These are phyloP conservation scores for Saprolegnia parasitica DNA, from an alignment of 352 stramenopile genomes.

Conservation along the genomic window DNA sequence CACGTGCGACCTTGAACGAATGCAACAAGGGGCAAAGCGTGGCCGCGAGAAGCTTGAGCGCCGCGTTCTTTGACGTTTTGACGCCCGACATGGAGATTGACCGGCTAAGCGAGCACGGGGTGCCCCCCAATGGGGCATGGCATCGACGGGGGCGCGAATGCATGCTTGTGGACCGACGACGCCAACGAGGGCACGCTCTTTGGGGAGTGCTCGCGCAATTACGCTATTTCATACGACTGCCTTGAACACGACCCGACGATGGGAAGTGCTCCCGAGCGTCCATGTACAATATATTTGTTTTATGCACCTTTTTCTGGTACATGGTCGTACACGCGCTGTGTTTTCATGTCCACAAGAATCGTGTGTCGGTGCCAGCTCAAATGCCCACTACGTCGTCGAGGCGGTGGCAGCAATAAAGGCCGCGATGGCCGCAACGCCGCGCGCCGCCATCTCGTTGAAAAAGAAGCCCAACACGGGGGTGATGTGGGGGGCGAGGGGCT, in stretches of 20 bases:
- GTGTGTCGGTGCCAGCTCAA: too few species aligned
- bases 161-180: conserved; percentile 83
- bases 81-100: conserved; percentile 64
- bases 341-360: too few species aligned
- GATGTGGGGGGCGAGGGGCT: conserved; percentile 21
- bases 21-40: conserved; percentile 60
- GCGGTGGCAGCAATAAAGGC: not conserved
- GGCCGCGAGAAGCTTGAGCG: conserved; percentile 55
- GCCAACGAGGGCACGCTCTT: conserved; percentile 70
- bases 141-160: conserved; percentile 75
- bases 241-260: too few species aligned
- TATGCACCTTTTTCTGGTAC: too few species aligned
- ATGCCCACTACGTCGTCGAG: too few species aligned
- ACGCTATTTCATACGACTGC: too few species aligned
- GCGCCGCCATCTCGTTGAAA: conserved; percentile 11
- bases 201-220: too few species aligned
- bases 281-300: too few species aligned
- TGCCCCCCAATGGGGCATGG: conserved; percentile 57
- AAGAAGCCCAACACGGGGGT: not conserved
- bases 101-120: conserved; percentile 74
- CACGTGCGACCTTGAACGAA: conserved; percentile 64
- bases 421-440: conserved; percentile 1
- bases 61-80: conserved; percentile 79
- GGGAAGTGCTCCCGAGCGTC: too few species aligned
- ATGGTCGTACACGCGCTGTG: too few species aligned